Evolutionary conservation across 169 alveolate species (phyloP).

Genomic region (Plasmodium billcollinsi): DNA sequence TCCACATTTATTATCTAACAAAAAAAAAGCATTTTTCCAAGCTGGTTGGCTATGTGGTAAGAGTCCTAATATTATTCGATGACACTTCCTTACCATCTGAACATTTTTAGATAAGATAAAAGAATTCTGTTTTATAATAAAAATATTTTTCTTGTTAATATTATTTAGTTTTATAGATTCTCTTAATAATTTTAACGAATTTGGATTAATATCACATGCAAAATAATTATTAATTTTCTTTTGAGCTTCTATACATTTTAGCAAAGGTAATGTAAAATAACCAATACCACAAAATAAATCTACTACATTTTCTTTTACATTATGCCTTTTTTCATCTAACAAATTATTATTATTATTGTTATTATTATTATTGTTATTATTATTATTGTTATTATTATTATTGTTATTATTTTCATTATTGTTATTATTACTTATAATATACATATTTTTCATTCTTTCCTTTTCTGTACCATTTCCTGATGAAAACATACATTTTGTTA

Average conservation of each 20-base stretch:
- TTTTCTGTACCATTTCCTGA: constrained; percentile 85
- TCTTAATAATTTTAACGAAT: constrained; percentile 56
- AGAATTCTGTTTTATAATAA: constrained; percentile 23
- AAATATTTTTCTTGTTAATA: constrained; percentile 20
- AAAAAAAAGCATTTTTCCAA: constrained; percentile 82
- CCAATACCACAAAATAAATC: constrained; percentile 89
- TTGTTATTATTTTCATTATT: constrained; percentile 25
- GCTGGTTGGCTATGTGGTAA: constrained; percentile 81
- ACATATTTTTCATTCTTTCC: constrained; percentile 28
- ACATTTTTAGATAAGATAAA: constrained; percentile 61
- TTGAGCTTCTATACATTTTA: constrained; percentile 63
- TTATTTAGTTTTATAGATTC: constrained; percentile 20
- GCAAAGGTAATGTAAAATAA: constrained; percentile 83
- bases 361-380: constrained; percentile 26
- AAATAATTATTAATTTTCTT: constrained; percentile 47
- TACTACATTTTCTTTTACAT: constrained; percentile 79
- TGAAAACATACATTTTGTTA: constrained; percentile 82
- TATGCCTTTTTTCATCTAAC: neutral
- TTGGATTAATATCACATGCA: constrained; percentile 82
- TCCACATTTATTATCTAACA: constrained; percentile 77
- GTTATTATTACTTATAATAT: neutral
- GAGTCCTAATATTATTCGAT: constrained; percentile 82
- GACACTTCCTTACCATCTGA: constrained; percentile 73
- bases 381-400: constrained; percentile 16
- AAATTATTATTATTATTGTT: constrained; percentile 44